Evolutionary conservation across 202 grass and related monocot species (phyloP).

Genomic region (Carex sylvatica): DNA sequence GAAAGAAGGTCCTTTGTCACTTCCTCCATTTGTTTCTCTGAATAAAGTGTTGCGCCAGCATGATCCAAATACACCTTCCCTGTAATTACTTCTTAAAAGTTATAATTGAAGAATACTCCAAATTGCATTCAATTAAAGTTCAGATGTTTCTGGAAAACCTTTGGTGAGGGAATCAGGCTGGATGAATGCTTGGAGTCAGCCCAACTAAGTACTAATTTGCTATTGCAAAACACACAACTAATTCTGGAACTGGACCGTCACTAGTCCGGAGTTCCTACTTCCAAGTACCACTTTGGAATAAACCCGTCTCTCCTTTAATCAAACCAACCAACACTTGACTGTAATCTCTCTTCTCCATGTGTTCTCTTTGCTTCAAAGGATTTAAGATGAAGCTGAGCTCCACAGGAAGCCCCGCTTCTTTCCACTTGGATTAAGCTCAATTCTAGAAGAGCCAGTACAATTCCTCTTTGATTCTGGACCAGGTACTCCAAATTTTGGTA

Average conservation of each 20-base stretch:
- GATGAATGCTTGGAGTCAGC: neutral
- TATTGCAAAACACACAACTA: neutral
- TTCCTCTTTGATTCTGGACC: neutral
- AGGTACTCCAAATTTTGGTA: neutral
- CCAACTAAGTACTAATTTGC: neutral
- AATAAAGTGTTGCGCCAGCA: slow-evolving; percentile 73
- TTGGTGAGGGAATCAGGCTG: neutral
- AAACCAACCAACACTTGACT: neutral
- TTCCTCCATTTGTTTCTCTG: slow-evolving; percentile 71
- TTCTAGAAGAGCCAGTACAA: neutral
- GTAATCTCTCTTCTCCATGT: neutral
- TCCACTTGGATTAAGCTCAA: neutral
- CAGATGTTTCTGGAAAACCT: neutral
- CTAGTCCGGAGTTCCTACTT: neutral
- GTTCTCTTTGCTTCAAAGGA: neutral
- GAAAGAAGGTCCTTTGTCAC: slow-evolving; percentile 56
- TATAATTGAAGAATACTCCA: slow-evolving; percentile 1
- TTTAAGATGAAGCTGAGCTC: neutral
- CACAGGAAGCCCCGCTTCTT: neutral
- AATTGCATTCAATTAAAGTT: neutral
- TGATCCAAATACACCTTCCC: slow-evolving; percentile 83
- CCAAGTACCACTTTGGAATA: neutral
- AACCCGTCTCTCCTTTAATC: neutral
- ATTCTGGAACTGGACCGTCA: neutral
- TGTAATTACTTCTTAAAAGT: slow-evolving; percentile 25